A percentile compares a stretch with the other conserved stretches of the same genome.
Conservation (phyloP, 306 rosid species). For the Ceratonia siliqua region DNA sequence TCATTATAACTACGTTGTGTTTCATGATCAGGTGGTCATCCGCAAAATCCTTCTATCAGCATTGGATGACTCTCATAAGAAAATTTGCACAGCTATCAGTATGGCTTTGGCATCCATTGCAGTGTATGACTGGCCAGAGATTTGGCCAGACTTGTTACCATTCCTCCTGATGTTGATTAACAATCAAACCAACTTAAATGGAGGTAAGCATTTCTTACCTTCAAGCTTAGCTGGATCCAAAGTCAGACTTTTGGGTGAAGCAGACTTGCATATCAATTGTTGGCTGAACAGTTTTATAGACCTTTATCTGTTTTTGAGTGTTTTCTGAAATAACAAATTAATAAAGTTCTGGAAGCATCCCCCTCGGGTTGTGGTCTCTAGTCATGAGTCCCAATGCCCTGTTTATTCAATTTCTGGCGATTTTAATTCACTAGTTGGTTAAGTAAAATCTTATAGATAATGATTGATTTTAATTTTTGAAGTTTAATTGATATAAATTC, state of each 20-base stretch:
- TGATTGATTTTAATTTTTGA: too few species aligned
- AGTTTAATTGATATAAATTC: too few species aligned
- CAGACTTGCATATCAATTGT: background rate
- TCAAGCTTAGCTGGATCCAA: background rate
- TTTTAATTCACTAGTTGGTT: too few species aligned
- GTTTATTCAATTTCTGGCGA: too few species aligned
- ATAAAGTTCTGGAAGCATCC: too few species aligned
- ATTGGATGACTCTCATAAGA: conserved; percentile 84
- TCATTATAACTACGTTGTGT: conserved; percentile 30
- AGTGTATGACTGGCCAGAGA: conserved; percentile 89
- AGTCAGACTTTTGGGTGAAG: background rate
- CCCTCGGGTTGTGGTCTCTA: too few species aligned
- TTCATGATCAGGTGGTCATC: conserved; percentile 60
- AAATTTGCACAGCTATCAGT: conserved; percentile 91
- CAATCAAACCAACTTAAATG: conserved; percentile 67
- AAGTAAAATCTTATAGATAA: too few species aligned
- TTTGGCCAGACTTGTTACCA: conserved; percentile 90
- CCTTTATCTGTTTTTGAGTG: background rate
- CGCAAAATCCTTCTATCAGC: conserved; percentile 68
- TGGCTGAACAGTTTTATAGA: background rate
- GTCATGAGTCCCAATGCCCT: too few species aligned
- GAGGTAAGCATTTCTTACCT: conserved; percentile 54
- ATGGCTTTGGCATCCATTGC: conserved; percentile 97
- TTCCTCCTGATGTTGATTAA: conserved; percentile 72
- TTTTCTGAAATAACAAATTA: too few species aligned